Conservation (phyloP, 208 protist genomes). For the Acanthamoeba triangularis region DNA sequence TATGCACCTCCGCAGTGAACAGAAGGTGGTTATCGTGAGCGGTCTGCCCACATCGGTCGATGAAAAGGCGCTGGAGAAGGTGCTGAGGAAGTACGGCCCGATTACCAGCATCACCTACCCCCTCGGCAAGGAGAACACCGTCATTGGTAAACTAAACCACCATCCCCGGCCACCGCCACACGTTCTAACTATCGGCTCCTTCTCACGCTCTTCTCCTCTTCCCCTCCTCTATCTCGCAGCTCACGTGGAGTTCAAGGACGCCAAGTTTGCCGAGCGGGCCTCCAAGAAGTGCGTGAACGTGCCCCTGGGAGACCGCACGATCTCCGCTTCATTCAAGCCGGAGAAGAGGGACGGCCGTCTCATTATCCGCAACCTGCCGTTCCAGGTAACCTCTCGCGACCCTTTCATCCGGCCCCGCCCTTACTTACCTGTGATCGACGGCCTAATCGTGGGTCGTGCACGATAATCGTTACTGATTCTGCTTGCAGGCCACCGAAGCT, state of each 20-base stretch:
- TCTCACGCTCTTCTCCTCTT: background rate
- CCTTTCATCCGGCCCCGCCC: no score
- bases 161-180: background rate
- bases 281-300: slow-evolving; percentile 37
- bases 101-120: slow-evolving; percentile 12
- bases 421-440: background rate
- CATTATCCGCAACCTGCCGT: slow-evolving; percentile 52
- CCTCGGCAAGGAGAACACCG: background rate
- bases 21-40: slow-evolving; percentile 14
- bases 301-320: background rate
- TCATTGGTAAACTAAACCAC: background rate
- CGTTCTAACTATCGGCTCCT: background rate
- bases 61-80: slow-evolving; percentile 29
- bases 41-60: background rate
- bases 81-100: background rate
- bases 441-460: background rate
- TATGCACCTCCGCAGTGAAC: background rate
- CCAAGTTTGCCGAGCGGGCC: slow-evolving; percentile 22
- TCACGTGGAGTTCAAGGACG: slow-evolving; percentile 28
- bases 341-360: slow-evolving; percentile 33
- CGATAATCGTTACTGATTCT: background rate
- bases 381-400: background rate
- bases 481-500: background rate
- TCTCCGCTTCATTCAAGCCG: background rate
- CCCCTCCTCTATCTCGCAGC: background rate